Evolutionary conservation across 1,284 basidiomycete genomes (phyloP), one percentile per base, ranked within the genome.

Genomic region (Leccinum pachyderme): DNA sequence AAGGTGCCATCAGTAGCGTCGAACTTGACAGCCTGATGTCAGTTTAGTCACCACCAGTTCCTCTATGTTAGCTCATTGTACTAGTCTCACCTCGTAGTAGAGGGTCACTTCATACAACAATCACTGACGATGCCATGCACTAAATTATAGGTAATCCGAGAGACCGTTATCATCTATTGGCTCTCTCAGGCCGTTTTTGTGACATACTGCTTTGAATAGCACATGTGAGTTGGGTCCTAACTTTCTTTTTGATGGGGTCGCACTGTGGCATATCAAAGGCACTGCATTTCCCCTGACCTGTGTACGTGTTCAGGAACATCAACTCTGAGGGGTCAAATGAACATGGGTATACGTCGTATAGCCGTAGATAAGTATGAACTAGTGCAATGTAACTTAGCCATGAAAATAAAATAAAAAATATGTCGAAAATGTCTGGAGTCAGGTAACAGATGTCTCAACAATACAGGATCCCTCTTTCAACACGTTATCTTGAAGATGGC

Each of bases 391-490:
- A 54, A 47, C 29, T 53, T 53, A 37, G 39, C 22, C 48, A 13
- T 48, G 47, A 49, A 31, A 47, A 24, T 25, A 18, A 27, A 53
- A 56, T 53, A 52, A 49, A 44, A 62, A 27, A 47, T 50, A 37
- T 4, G 25, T 51, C 39, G n/a, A 6, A 28, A 24, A 18, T 43
- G 41, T 33, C 33, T 60, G 39, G 53, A 47, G 48, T 59, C 56
- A 53, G 33, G 27, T 43, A 56, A 48, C 31, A 25, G 53, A 44
- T 45, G 5, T 49, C n/a, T 33, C 50, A 18, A 35, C 53, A 47
- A 31, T 7, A 43, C 43, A 24, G 27, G 43, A 32, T 32, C 56
- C 59, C 47, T 59, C 61, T 44, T 47, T 48, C 44, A 64, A 47
- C 31, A 33, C 31, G 5, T 47, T 12, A 9, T 51, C 52, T 56